A percentile compares a stretch with the other conserved stretches of the same genome.
phyloP scores from a whole-genome alignment of 2,329 filamentous ascomycete species.

The Colletotrichum paranaense region DNA sequence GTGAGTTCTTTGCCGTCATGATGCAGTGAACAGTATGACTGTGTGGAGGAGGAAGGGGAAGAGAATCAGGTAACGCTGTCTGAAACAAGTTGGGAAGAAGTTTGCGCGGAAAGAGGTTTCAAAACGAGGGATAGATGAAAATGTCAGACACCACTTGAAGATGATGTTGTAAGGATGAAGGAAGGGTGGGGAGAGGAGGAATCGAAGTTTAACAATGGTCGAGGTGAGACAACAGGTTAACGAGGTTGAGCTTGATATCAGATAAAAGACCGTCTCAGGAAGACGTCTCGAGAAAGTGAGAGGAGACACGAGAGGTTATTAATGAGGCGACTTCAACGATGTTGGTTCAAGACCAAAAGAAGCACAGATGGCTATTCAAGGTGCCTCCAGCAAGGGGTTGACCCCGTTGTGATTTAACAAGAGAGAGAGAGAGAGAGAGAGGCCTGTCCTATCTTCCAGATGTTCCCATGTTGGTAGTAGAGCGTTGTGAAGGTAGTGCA shows the following conservation, averaged over 20 bases:
- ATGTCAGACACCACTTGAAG: constrained; percentile 4
- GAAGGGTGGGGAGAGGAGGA: neutral
- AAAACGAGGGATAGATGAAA: neutral
- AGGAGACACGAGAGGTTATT: constrained; percentile 10
- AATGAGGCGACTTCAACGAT: constrained; percentile 25
- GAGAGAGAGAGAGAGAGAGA: neutral
- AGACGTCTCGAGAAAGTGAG: neutral
- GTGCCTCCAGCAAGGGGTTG: constrained; percentile 23
- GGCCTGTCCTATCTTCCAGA: neutral
- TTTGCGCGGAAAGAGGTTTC: constrained; percentile 23
- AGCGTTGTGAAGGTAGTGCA: constrained; percentile 18
- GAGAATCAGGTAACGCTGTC: neutral
- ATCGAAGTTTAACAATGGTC: constrained; percentile 12
- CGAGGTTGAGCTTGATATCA: constrained; percentile 1
- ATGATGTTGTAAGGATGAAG: constrained; percentile 6
- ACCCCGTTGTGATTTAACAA: constrained; percentile 30
- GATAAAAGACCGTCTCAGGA: constrained; percentile 3
- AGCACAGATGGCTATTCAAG: constrained; percentile 1
- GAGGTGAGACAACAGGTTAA: neutral
- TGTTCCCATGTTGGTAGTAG: constrained; percentile 6
- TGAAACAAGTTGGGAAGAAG: constrained; percentile 19
- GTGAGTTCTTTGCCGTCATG: constrained; percentile 19
- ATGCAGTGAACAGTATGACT: neutral
- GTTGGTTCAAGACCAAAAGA: neutral
- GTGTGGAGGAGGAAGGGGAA: neutral